Evolutionary conservation across 129 eudicot species (phyloP), one percentile per base, ranked within the genome.

Genomic region (Centaurea solstitialis): DNA sequence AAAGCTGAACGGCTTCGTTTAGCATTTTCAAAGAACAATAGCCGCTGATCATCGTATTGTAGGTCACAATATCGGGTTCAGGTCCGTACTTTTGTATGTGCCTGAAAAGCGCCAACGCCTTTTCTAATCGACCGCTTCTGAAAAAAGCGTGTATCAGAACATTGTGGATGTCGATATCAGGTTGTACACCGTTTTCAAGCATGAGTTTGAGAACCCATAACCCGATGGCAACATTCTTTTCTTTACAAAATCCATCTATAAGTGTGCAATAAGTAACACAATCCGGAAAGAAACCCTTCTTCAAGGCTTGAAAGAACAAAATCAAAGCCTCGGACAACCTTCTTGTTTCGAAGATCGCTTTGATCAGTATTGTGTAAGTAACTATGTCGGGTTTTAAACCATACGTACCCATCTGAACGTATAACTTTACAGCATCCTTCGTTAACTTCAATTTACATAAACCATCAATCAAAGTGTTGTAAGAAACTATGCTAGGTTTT

Each of bases 21-120:
- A 87, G 41, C 92, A 66, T 80, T 45, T 88, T 78, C 20, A 39
- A 72, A 53, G 78, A 80, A 84, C 94, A 89, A 57, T 84, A 89
- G 4, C 97, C 97, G 62, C 87, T 84, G 21, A 92, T 87, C 73
- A 92, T 81, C 6, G 91, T 92, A 88, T 92, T 92, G 79, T 82
- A 92, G 33, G 97, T 89, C 86, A 92, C 87, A n/a, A 86, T 86
- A 86, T 92, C 94, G 15, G 92, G 94, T 79, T 78, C 84, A 4
- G 86, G 97, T 65, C 97, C 97, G 57, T 66, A 28, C 30, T 59
- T 82, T 22, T 38, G 62, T 77, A 89, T 86, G 70, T 73, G 79
- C 74, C 33, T 72, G 70, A 92, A 87, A 57, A 89, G 65, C 26
- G 84, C 83, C 77, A 78, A 45, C 6, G 88, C 92, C 38, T 81